phyloP scores from a whole-genome alignment of 164 flowering plant species.

The Sextonia rubra region DNA sequence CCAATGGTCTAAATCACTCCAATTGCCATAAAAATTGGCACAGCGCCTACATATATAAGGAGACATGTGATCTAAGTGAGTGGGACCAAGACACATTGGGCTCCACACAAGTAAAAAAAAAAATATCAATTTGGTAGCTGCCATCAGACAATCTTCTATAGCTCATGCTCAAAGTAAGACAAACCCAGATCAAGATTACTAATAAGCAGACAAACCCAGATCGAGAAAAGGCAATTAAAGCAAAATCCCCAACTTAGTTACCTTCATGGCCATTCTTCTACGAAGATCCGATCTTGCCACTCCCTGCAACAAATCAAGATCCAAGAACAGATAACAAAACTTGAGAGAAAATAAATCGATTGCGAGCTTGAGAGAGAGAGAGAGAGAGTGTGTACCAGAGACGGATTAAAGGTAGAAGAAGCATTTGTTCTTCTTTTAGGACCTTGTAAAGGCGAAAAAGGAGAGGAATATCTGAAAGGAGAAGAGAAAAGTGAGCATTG shows the following conservation, averaged over 20 bases:
- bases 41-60: too few relatives aligned
- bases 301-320: constrained; percentile 16
- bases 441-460: constrained; percentile 21
- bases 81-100: too few relatives aligned
- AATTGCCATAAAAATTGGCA: too few relatives aligned
- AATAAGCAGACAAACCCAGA: background rate
- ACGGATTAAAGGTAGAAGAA: constrained; percentile 5
- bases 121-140: background rate
- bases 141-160: background rate
- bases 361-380: background rate
- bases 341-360: background rate
- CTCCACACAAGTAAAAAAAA: background rate
- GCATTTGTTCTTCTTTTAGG: constrained; percentile 15
- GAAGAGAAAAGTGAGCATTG: background rate
- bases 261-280: constrained; percentile 12
- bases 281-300: constrained; percentile 16
- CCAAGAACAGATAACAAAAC: background rate
- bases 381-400: background rate
- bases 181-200: background rate
- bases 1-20: too few relatives aligned
- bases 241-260: background rate
- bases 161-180: background rate
- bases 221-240: background rate
- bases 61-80: too few relatives aligned
- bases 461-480: constrained; percentile 29